These are phyloP conservation scores for Ceratobasidium sp. DNA, from an alignment of 1,284 basidiomycete genomes.

Conservation along the genomic window DNA sequence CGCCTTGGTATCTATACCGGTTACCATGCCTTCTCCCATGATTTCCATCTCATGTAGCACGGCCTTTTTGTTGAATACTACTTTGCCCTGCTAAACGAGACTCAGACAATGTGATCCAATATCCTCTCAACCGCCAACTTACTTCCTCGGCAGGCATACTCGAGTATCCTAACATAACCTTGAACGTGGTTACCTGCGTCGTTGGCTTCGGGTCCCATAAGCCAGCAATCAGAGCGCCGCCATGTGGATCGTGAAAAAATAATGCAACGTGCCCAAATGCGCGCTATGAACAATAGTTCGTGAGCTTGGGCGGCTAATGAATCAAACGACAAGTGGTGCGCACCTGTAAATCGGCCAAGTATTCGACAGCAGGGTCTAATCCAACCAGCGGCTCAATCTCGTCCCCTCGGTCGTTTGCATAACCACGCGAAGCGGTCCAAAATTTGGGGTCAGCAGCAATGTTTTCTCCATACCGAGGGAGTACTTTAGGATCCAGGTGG, in stretches of 20 bases:
- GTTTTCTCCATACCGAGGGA: conserved; percentile 77
- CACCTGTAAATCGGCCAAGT: conserved; percentile 81
- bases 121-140: neutral
- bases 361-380: conserved; percentile 83
- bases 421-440: conserved; percentile 65
- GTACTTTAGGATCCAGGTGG: conserved; percentile 72
- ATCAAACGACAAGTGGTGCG: conserved; percentile 51
- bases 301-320: conserved; percentile 36
- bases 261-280: conserved; percentile 83
- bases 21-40: conserved; percentile 79
- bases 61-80: conserved; percentile 77
- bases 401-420: conserved; percentile 53
- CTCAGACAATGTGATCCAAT: conserved; percentile 38
- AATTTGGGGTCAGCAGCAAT: conserved; percentile 62
- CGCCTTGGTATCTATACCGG: conserved; percentile 1
- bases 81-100: conserved; percentile 64
- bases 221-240: conserved; percentile 83
- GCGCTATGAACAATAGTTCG: conserved; percentile 60
- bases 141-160: conserved; percentile 63
- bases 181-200: conserved; percentile 67
- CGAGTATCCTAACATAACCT: conserved; percentile 86
- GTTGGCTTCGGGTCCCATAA: conserved; percentile 82
- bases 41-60: conserved; percentile 85
- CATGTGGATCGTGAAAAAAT: conserved; percentile 88
- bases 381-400: conserved; percentile 66